Evolutionary conservation across 495 filamentous ascomycete species (phyloP), one percentile per base, ranked within the genome.

Genomic region (Niebla homalea): DNA sequence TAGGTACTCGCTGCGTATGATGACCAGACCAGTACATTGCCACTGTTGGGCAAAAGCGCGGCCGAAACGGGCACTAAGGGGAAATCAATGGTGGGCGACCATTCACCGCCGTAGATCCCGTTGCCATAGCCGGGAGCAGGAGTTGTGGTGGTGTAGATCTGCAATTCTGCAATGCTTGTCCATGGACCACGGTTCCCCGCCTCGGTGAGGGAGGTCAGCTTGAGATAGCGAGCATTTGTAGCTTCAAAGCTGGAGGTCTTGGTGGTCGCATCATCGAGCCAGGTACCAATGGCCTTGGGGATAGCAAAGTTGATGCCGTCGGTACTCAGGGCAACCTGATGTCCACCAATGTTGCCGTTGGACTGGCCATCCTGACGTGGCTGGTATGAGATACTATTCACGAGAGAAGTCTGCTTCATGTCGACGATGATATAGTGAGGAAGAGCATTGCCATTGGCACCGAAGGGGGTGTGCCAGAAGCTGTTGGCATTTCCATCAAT

Each of bases 41-140:
- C 67, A 15, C 58, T 58, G 32, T 50, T 56, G 23, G 43, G 59
- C n/a, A 67, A 60, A 16, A 66, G 58, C 7, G 67, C 64, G 7
- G 57, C 64, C 1, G 67, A 60, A 8, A 67, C 73, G 19, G 75
- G 66, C 2, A 76, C 68, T 7, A 79, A 53, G 14, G 76, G 75
- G 29, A 78, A 67, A 32, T 74, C 66, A 22, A 79, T 61, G 1
- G 71, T 75, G 12, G 68, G 60, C 6, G 65, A 66, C 75, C 75
- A 79, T 32, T 53, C 51, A 39, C 56, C 62, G 0, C 54, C 46
- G 29, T 49, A 57, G 16, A 15, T 45, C 41, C 43, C 32, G 4
- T 55, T n/a, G 16, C 39, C 6, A n/a, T 29, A 36, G 2, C 45
- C 11, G 36, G 56, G 49, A 18, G 49, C 23, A 10, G 42, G 5